A percentile compares a stretch with the other conserved stretches of the same genome.
These are phyloP conservation scores for Sporobolomyces roseus DNA, from an alignment of 768 basidiomycete genomes.

Conservation along the genomic window DNA sequence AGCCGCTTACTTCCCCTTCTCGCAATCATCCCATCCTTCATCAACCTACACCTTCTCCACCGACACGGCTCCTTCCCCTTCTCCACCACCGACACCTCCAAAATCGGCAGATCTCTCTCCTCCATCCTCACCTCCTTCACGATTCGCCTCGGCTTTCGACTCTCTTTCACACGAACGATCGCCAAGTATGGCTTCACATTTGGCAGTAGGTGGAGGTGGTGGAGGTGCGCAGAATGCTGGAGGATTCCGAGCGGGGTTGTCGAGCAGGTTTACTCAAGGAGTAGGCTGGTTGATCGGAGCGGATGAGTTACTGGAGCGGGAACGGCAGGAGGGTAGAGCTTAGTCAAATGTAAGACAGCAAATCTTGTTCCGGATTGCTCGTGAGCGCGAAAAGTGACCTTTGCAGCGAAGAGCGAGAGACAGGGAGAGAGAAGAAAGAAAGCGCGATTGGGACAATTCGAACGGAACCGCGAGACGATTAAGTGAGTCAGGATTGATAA, in stretches of 20 bases:
- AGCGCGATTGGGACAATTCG: too few species aligned
- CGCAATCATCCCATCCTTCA: slow-evolving; percentile 6
- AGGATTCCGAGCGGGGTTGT: slow-evolving; percentile 64
- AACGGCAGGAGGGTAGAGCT: slow-evolving; percentile 9
- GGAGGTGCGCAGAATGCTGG: slow-evolving; percentile 48
- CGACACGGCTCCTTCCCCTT: not conserved
- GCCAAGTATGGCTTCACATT: not conserved
- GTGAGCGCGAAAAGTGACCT: too few species aligned
- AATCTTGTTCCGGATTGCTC: too few species aligned
- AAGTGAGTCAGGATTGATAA: too few species aligned
- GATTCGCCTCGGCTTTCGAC: slow-evolving; percentile 41
- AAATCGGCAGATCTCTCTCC: too few species aligned
- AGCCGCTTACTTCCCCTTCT: slow-evolving; percentile 24
- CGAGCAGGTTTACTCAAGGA: slow-evolving; percentile 74
- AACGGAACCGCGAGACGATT: too few species aligned
- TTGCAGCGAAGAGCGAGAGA: too few species aligned
- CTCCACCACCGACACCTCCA: not conserved
- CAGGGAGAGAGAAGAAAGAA: too few species aligned
- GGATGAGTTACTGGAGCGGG: slow-evolving; percentile 50
- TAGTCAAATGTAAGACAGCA: too few species aligned
- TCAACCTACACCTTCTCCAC: not conserved
- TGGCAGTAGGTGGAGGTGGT: slow-evolving; percentile 48
- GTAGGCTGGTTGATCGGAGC: slow-evolving; percentile 95
- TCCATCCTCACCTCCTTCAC: slow-evolving; percentile 13
- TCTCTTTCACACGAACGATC: slow-evolving; percentile 58